These are phyloP conservation scores for Wickerhamiella qilinensis DNA, from an alignment of 805 yeast species.

Conservation along the genomic window DNA sequence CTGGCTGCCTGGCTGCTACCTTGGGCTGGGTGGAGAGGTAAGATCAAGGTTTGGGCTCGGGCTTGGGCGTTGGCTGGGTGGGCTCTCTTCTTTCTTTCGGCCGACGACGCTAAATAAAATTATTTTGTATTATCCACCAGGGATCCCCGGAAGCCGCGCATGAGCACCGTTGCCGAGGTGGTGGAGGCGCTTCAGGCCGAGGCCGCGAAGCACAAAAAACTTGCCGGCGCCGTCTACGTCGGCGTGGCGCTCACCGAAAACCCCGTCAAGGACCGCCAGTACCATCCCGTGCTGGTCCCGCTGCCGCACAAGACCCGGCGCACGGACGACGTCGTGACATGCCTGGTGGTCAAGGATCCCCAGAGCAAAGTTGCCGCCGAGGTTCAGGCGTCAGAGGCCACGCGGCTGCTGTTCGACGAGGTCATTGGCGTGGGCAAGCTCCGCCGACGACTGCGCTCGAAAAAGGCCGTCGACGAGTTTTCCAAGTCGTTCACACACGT, in stretches of 20 bases:
- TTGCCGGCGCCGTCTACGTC: slow-evolving; percentile 13
- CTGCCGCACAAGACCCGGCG: slow-evolving; percentile 13
- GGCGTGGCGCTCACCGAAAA: slow-evolving; percentile 8
- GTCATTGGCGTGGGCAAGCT: slow-evolving; percentile 17
- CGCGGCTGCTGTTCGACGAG: slow-evolving; percentile 13
- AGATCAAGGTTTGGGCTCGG: too few relatives aligned
- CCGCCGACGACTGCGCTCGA: slow-evolving; percentile 11
- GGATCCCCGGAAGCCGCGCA: neutral
- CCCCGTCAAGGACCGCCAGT: slow-evolving; percentile 7
- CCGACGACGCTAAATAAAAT: too few relatives aligned
- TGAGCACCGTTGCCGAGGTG: neutral
- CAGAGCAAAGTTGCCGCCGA: slow-evolving; percentile 3
- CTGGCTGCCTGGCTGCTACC: too few relatives aligned
- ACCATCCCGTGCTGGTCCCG: slow-evolving; percentile 11
- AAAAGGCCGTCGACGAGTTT: slow-evolving; percentile 12
- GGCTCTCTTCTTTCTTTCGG: too few relatives aligned
- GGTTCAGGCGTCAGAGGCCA: slow-evolving; percentile 1
- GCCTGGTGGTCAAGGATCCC: slow-evolving; percentile 17
- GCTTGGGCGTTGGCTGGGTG: too few relatives aligned
- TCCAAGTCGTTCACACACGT: slow-evolving; percentile 11
- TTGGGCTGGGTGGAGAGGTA: too few relatives aligned
- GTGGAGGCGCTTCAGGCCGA: slow-evolving; percentile 10
- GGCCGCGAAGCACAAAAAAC: slow-evolving; percentile 6
- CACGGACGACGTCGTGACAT: slow-evolving; percentile 10
- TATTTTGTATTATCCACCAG: too few relatives aligned